Evolutionary conservation across 2,329 filamentous ascomycete genomes (phyloP).

Genomic region (Chaetomiaceae sp.): DNA sequence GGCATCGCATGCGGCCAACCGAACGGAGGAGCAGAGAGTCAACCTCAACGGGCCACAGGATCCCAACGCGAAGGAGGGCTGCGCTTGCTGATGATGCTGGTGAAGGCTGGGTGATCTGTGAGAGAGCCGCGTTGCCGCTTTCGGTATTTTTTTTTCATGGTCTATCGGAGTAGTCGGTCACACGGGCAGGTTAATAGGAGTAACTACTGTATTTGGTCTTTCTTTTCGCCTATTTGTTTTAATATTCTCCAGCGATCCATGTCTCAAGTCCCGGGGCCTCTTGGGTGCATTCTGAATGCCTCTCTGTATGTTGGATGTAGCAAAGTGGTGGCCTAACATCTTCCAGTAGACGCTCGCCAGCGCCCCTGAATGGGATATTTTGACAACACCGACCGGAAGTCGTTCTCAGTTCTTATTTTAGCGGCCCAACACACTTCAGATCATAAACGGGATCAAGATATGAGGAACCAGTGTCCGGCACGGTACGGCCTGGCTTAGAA

Average conservation of each 20-base stretch:
- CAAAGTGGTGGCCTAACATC: too few relatives aligned
- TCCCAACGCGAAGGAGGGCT: slow-evolving; percentile 79
- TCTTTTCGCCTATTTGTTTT: slow-evolving; percentile 8
- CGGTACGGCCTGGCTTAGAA: too few relatives aligned
- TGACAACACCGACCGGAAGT: too few relatives aligned
- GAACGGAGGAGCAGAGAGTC: slow-evolving; percentile 68
- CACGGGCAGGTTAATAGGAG: slow-evolving; percentile 21
- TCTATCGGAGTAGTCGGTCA: slow-evolving; percentile 23
- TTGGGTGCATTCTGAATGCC: too few relatives aligned
- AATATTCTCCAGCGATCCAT: background rate
- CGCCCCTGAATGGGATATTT: too few relatives aligned
- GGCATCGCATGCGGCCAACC: slow-evolving; percentile 54
- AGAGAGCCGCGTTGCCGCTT: slow-evolving; percentile 11
- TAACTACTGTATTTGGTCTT: slow-evolving; percentile 19
- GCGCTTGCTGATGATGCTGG: slow-evolving; percentile 63
- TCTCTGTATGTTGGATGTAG: too few relatives aligned
- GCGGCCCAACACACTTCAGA: too few relatives aligned
- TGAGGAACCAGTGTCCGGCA: too few relatives aligned
- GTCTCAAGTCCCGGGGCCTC: background rate
- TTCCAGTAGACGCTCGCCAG: too few relatives aligned
- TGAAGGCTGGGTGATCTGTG: slow-evolving; percentile 11
- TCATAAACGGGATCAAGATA: too few relatives aligned
- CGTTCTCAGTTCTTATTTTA: too few relatives aligned
- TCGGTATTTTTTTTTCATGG: slow-evolving; percentile 17
- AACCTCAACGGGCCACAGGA: slow-evolving; percentile 73